A percentile compares a stretch with the other conserved stretches of the same genome.
Conservation (phyloP, 1,139 yeast species). For the Sugiyamaella grinbergsii region DNA sequence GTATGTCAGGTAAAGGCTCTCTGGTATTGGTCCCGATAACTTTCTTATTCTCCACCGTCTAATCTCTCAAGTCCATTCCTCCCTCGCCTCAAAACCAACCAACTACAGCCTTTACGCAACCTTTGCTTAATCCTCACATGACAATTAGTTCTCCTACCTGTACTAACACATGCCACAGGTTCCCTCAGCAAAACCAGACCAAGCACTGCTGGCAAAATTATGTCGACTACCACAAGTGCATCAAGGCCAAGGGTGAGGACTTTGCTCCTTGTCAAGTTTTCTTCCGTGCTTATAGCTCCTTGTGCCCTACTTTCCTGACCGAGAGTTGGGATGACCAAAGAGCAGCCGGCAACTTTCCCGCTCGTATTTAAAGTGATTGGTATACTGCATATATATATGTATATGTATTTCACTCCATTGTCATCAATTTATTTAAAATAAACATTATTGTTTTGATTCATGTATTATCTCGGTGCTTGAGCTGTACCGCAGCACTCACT, state of each 20-base stretch:
- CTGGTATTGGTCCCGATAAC: no score
- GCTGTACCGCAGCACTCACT: background rate
- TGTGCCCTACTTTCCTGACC: conserved; percentile 93
- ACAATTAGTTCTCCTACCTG: background rate
- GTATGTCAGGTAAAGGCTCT: no score
- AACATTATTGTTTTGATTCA: background rate
- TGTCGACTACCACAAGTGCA: conserved; percentile 97
- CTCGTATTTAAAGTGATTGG: conserved; percentile 46
- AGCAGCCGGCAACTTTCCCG: conserved; percentile 69
- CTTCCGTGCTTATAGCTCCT: conserved; percentile 84
- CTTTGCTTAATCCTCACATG: no score
- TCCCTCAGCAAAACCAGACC: conserved; percentile 94
- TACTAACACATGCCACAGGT: conserved; percentile 24
- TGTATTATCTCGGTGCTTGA: no score
- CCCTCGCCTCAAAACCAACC: no score
- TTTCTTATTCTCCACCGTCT: no score
- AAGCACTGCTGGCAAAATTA: conserved; percentile 98
- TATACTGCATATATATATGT: background rate
- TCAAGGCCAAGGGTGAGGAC: conserved; percentile 95
- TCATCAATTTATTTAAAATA: conserved; percentile 7
- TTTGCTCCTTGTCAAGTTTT: conserved; percentile 97
- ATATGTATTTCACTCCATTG: background rate
- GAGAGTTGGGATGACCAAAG: conserved; percentile 98
- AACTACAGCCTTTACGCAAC: no score
- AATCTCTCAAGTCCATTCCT: no score